phyloP scores from a whole-genome alignment of 164 flowering plant genomes.

The Malania oleifera region DNA sequence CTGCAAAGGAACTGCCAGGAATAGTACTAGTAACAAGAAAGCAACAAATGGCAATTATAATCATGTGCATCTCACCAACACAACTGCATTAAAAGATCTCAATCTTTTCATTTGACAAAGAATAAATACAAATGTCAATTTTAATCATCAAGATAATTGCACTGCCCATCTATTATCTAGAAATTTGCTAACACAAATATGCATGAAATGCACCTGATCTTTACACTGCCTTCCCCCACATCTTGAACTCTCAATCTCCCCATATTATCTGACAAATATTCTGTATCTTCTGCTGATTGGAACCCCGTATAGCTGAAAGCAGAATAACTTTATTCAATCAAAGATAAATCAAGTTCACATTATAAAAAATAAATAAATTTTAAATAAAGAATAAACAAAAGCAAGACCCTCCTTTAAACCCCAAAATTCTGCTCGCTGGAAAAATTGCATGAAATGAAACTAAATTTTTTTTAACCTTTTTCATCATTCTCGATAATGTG shows the following conservation, averaged over 20 bases:
- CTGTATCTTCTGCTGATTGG: conserved; percentile 34
- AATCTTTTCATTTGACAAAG: no score
- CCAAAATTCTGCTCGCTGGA: no score
- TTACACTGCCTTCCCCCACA: conserved; percentile 80
- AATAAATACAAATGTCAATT: neutral
- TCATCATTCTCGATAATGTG: no score
- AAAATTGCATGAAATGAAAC: no score
- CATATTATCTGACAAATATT: conserved; percentile 33
- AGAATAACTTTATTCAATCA: neutral
- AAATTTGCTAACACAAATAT: neutral
- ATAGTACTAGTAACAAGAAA: conserved; percentile 33
- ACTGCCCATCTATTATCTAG: neutral
- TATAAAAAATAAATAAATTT: neutral
- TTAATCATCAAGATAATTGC: neutral
- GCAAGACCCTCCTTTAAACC: no score
- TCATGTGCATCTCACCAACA: neutral
- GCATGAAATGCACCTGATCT: conserved; percentile 61
- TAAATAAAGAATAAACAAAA: neutral
- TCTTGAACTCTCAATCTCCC: conserved; percentile 69
- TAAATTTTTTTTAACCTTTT: no score
- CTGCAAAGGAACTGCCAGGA: conserved; percentile 62
- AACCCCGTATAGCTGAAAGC: conserved; percentile 55
- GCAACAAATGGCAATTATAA: neutral
- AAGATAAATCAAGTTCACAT: neutral
- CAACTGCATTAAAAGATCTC: neutral